Percentiles rank a stretch among this genome's conserved stretches.
These are phyloP conservation scores for Hanseniaspora vineae DNA, from an alignment of 805 yeast species.

Conservation along the genomic window DNA sequence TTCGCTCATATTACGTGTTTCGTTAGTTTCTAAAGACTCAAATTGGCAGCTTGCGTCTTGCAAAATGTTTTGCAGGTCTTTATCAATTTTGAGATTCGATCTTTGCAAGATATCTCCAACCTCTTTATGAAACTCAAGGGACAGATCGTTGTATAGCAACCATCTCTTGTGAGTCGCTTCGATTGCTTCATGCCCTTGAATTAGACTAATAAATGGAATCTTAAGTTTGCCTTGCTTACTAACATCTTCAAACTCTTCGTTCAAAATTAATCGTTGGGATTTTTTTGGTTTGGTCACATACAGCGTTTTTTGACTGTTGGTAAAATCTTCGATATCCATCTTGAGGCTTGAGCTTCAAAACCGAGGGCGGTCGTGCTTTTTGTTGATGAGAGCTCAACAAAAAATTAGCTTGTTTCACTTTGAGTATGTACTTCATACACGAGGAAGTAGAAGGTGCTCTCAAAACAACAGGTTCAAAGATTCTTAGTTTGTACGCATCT, in stretches of 20 bases:
- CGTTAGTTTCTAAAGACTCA: neutral
- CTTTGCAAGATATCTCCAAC: constrained; percentile 25
- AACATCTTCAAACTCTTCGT: constrained; percentile 6
- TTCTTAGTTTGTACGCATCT: too few relatives aligned
- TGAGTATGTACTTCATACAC: too few relatives aligned
- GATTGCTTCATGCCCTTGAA: constrained; percentile 32
- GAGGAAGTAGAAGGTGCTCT: too few relatives aligned
- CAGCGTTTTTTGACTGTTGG: constrained; percentile 22
- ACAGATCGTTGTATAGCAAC: constrained; percentile 26
- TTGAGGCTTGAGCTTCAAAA: neutral
- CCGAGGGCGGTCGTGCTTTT: too few relatives aligned
- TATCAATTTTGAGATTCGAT: constrained; percentile 21
- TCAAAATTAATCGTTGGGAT: constrained; percentile 1
- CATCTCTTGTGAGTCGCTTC: constrained; percentile 27
- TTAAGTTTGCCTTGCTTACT: constrained; percentile 4
- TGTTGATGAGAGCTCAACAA: too few relatives aligned
- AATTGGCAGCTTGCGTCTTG: neutral
- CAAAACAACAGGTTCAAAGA: too few relatives aligned
- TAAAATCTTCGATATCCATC: constrained; percentile 19
- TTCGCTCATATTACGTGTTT: constrained; percentile 3
- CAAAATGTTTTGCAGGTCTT: constrained; percentile 18
- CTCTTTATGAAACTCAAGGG: constrained; percentile 19
- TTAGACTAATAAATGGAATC: constrained; percentile 30
- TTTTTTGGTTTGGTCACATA: constrained; percentile 13
- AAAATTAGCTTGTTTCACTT: too few relatives aligned